Evolutionary conservation across 257 asterid genomes (phyloP), one percentile per base, ranked within the genome.

Genomic region (Verbena officinalis): DNA sequence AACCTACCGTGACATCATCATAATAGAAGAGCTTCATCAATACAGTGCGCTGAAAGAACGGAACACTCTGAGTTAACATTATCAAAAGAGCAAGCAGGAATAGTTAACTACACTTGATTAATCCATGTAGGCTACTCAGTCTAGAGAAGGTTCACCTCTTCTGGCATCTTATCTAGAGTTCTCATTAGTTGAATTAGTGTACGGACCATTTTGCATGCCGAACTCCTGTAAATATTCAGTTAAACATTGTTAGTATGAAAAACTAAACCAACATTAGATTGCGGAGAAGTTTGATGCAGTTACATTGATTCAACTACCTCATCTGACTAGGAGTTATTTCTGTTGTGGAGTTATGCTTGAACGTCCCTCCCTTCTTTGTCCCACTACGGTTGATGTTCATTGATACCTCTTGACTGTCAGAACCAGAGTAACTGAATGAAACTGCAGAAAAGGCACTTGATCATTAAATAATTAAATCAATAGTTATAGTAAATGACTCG

Each of bases 121-220:
- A 67, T 31, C 45, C 33, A 55, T 49, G 43, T 5, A 65, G 40
- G 53, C 39, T 58, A 62, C 67, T 38, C 65, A 23, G 55, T 44
- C 24, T 60, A 56, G 44, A 66, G 68, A 70, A 59, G 61, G 14
- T 22, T 31, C 62, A 89, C 96, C 97, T 93, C 96, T 62, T 87
- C 91, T 44, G 97, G 97, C 95, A 93, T 85, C 89, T 93, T 85
- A 76, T 89, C 97, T 53, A 89, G 82, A 66, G 97, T 93, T 78
- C 98, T 87, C 98, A 93, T 89, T 57, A 89, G 81, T 31, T 91
- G 96, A 74, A 91, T 30, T 72, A 88, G 72, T 42, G 96, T 88
- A 31, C 95, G 89, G 31, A 91, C 91, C 96, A 91, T 91, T 82
- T 91, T 91, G 82, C 98, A 91, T 57, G 96, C 96, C 22, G 96